Evolutionary conservation across 2,329 filamentous ascomycete species (phyloP), one percentile per base, ranked within the genome.

Genomic region (Knoxdaviesia proteae): DNA sequence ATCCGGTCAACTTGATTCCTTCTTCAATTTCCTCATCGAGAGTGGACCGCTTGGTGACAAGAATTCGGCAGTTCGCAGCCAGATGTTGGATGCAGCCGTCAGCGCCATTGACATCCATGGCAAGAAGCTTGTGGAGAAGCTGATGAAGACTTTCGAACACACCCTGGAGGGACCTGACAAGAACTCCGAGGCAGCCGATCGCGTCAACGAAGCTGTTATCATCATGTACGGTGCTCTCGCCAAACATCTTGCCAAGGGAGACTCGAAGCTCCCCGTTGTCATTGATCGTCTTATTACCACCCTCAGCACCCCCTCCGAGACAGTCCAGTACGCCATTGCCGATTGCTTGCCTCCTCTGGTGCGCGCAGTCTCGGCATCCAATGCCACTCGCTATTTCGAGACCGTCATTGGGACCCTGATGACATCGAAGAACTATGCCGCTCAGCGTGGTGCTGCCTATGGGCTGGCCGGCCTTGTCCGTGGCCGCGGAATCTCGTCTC

Each of bases 221-320:
- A 90, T 98, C 51, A 80, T 98, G 57, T 98, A 98, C 52, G 90
- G 90, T 56, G 88, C 92, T 42, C 64, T 98, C 35, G 90, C 87
- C 38, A 77, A 83, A 42, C 90, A 98, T 64, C 63, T 98, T 46
- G 74, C 81, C 50, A 61, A 76, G 6, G 84, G 86, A n/a, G 90
- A 98, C 57, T 63, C 75, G 49, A 87, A 92, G 52, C 74, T 96
- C 40, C 84, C 87, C 1, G 77, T 80, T 44, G 90, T 98, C 39
- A 78, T 98, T 41, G 79, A 88, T 50, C 76, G 86, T 47, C 67
- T 98, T 29, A 68, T 98, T 44, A 74, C 77, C 29, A 94, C 92
- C 6, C 66, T 98, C 38, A 90, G 80, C 57, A 96, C 88, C 8
- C 90, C 90, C 32, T 96, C 90, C 0, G 90, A 98, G 59, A 87